phyloP scores from a whole-genome alignment of 2,329 filamentous ascomycete species.

The Metarhizium anisopliae region DNA sequence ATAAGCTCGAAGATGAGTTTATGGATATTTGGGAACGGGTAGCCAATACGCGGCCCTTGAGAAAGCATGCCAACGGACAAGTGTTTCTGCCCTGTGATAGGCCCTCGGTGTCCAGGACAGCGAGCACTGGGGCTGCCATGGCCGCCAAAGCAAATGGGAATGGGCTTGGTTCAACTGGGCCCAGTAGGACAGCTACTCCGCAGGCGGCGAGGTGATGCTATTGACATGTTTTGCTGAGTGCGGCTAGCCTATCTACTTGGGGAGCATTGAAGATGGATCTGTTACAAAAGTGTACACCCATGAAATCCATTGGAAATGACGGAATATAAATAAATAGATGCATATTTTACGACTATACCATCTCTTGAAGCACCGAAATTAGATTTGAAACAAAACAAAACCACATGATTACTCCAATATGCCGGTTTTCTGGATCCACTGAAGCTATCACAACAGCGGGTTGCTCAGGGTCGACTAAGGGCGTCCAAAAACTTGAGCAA shows the following conservation, averaged over 20 bases:
- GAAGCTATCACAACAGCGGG: no score
- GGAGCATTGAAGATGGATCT: background rate
- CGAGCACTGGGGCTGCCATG: background rate
- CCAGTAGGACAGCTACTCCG: background rate
- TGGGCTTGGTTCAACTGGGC: background rate
- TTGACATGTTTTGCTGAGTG: background rate
- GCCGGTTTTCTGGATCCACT: no score
- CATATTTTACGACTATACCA: background rate
- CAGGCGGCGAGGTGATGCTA: conserved; percentile 1
- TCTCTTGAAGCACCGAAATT: background rate
- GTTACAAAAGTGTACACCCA: background rate
- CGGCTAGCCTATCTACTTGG: background rate
- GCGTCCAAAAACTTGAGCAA: no score
- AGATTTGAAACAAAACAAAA: no score
- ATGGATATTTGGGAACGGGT: conserved; percentile 16
- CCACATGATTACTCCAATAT: no score
- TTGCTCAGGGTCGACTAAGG: no score
- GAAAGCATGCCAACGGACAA: conserved; percentile 10
- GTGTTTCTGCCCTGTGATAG: conserved; percentile 10
- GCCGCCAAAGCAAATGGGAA: background rate
- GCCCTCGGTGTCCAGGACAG: background rate
- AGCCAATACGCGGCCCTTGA: conserved; percentile 13
- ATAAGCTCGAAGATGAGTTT: conserved; percentile 15
- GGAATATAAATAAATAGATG: background rate
- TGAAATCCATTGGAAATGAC: background rate